These are phyloP conservation scores for Fusarium redolens DNA, from an alignment of 2,329 filamentous ascomycete genomes.

Conservation along the genomic window DNA sequence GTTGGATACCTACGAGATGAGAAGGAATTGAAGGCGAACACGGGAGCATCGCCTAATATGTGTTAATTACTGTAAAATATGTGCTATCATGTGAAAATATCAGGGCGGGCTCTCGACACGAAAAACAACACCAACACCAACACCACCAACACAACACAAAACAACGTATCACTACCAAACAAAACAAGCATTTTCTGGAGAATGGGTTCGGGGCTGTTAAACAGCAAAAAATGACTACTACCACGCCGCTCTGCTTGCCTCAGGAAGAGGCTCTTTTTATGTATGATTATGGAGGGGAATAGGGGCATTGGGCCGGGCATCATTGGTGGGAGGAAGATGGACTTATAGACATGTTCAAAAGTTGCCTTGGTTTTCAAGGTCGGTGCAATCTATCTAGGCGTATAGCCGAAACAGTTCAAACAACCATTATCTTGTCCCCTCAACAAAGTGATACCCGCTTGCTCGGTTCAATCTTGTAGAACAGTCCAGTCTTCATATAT, in stretches of 20 bases:
- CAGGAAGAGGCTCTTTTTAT: slow-evolving; percentile 43
- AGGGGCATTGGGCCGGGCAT: slow-evolving; percentile 30
- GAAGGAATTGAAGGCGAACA: slow-evolving; percentile 14
- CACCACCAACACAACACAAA: slow-evolving; percentile 10
- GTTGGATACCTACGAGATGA: slow-evolving; percentile 39
- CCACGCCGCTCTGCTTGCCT: slow-evolving; percentile 51
- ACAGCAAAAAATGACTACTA: slow-evolving; percentile 39
- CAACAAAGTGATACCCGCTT: not conserved
- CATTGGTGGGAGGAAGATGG: slow-evolving; percentile 23
- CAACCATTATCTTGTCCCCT: not conserved
- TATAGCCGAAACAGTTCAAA: slow-evolving; percentile 11
- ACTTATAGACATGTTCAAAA: slow-evolving; percentile 38
- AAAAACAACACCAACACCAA: slow-evolving; percentile 27
- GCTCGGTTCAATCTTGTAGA: not conserved
- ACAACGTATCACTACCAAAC: slow-evolving; percentile 12
- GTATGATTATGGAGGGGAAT: slow-evolving; percentile 44
- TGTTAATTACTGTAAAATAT: slow-evolving; percentile 51
- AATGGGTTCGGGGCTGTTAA: slow-evolving; percentile 41
- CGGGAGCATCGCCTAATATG: slow-evolving; percentile 38
- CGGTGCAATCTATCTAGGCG: slow-evolving; percentile 21
- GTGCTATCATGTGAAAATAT: slow-evolving; percentile 45
- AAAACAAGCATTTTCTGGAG: slow-evolving; percentile 33
- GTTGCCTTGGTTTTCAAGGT: slow-evolving; percentile 29
- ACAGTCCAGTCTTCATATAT: not conserved
- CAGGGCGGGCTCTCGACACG: slow-evolving; percentile 40